Percentiles rank a stretch among this genome's conserved stretches.
These are phyloP conservation scores for Hygrophorus russula DNA, from an alignment of 768 basidiomycete genomes.

Conservation along the genomic window DNA sequence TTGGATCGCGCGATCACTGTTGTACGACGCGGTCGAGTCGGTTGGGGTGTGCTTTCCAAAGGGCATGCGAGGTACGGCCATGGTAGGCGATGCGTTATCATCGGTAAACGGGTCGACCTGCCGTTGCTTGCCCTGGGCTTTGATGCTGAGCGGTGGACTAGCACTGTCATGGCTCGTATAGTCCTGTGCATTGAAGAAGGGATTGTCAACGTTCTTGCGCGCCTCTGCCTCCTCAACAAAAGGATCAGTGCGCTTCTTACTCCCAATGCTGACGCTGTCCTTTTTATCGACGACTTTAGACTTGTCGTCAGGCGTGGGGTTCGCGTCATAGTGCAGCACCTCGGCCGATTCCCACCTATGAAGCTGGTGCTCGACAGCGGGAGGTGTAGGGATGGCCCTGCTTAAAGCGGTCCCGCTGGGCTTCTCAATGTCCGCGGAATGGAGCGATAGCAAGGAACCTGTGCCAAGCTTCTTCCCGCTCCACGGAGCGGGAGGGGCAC, in stretches of 20 bases:
- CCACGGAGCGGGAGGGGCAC: slow-evolving; percentile 37
- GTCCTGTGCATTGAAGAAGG: slow-evolving; percentile 8
- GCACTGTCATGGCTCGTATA: no score
- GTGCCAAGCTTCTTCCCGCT: slow-evolving; percentile 39
- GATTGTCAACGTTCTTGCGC: slow-evolving; percentile 25
- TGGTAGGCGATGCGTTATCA: slow-evolving; percentile 5
- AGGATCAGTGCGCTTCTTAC: slow-evolving; percentile 15
- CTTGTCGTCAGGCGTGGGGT: no score
- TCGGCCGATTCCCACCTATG: slow-evolving; percentile 68
- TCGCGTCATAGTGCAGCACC: slow-evolving; percentile 32
- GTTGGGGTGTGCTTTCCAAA: slow-evolving; percentile 5
- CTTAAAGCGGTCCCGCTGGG: slow-evolving; percentile 38
- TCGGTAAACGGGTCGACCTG: slow-evolving; percentile 9
- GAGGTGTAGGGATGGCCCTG: slow-evolving; percentile 53
- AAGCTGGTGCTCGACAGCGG: slow-evolving; percentile 32
- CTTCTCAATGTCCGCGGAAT: slow-evolving; percentile 27
- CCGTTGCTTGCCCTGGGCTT: slow-evolving; percentile 14
- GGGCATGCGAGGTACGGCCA: slow-evolving; percentile 10
- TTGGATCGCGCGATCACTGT: slow-evolving; percentile 43
- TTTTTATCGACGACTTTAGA: no score
- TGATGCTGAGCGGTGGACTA: no score
- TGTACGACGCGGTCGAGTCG: slow-evolving; percentile 6
- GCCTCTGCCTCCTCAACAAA: slow-evolving; percentile 20
- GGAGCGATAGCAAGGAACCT: slow-evolving; percentile 37
- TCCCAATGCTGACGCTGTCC: slow-evolving; percentile 4